A percentile compares a stretch with the other conserved stretches of the same genome.
These are phyloP conservation scores for Solanum medicagineum DNA, from an alignment of 257 asterid genomes.

Conservation along the genomic window DNA sequence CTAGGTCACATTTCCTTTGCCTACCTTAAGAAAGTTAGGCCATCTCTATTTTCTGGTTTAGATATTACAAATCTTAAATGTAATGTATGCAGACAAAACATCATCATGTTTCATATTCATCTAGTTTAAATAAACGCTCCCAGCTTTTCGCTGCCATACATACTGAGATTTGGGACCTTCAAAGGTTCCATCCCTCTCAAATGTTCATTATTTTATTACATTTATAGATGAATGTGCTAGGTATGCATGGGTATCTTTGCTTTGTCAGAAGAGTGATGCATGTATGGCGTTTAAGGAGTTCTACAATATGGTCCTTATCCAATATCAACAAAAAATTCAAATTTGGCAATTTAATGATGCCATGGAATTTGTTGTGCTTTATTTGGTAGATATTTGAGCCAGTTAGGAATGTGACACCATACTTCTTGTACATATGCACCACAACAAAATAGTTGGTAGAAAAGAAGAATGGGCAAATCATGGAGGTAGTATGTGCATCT, in stretches of 20 bases:
- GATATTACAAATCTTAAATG: background rate
- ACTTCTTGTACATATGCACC: background rate
- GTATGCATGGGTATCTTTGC: background rate
- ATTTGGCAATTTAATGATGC: background rate
- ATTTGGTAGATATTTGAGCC: background rate
- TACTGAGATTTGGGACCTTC: background rate
- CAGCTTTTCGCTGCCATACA: background rate
- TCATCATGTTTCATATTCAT: background rate
- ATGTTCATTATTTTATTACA: background rate
- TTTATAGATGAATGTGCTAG: constrained; percentile 6
- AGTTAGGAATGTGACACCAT: background rate
- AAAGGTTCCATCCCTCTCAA: background rate
- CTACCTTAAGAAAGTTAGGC: background rate
- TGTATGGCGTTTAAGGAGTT: background rate
- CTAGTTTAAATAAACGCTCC: constrained; percentile 1
- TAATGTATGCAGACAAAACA: background rate
- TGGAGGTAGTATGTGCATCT: background rate
- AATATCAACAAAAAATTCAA: background rate
- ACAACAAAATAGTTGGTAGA: background rate
- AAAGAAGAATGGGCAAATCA: background rate
- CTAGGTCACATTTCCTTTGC: constrained; percentile 3
- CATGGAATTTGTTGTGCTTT: background rate
- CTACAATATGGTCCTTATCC: background rate
- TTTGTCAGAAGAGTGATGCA: background rate
- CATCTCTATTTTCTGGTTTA: background rate